phyloP scores from a whole-genome alignment of 164 flowering plant species.

The Stephania cephalantha region DNA sequence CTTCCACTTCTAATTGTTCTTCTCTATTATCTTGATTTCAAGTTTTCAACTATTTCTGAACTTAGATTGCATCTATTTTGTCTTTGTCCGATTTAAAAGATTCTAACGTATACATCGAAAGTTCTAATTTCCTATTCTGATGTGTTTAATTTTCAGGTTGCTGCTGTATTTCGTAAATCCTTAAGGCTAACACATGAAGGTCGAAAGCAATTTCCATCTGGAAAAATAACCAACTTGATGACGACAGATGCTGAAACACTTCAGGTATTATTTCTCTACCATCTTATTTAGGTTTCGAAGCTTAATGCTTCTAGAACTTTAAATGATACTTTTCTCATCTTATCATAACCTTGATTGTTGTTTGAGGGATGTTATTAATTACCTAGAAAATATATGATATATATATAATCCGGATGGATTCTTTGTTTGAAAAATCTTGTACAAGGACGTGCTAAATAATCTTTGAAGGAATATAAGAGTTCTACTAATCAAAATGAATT shows the following conservation, averaged over 20 bases:
- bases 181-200: constrained; percentile 78
- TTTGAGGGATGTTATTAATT: no score
- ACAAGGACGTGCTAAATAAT: no score
- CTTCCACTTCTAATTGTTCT: no score
- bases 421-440: not conserved
- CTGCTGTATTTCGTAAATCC: constrained; percentile 94
- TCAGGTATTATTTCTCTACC: constrained; percentile 45
- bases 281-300: not conserved
- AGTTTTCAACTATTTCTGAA: no score
- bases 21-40: no score
- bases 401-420: not conserved
- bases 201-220: constrained; percentile 69
- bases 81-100: no score
- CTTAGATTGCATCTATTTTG: no score
- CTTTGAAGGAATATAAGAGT: not conserved
- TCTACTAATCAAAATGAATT: not conserved
- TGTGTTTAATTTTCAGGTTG: constrained; percentile 44
- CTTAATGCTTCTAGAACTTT: not conserved
- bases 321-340: not conserved
- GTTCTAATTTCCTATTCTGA: not conserved
- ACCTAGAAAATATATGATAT: not conserved
- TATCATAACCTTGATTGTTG: not conserved
- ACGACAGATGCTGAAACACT: constrained; percentile 97
- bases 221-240: constrained; percentile 97
- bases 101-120: no score